Percentiles rank a stretch among this genome's conserved stretches.
Evolutionary conservation across 345 rosid species (phyloP).

Genomic region (Theobroma cacao): DNA sequence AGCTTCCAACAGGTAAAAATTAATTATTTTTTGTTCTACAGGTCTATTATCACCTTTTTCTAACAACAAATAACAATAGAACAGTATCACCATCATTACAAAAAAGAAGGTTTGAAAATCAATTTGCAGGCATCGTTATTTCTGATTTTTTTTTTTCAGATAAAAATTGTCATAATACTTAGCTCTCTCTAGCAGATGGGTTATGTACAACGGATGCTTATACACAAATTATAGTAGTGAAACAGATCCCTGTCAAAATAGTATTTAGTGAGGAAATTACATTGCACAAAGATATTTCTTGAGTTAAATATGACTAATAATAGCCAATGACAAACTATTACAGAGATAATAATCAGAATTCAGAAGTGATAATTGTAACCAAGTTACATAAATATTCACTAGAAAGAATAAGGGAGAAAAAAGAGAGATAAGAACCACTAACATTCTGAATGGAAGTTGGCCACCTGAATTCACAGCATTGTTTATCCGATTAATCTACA

Average conservation of each 20-base stretch:
- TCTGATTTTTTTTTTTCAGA: not conserved
- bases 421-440: constrained; percentile 1
- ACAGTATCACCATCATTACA: not conserved
- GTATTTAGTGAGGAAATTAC: not conserved
- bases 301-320: no score
- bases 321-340: no score
- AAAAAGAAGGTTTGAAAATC: not conserved
- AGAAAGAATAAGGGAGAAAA: not conserved
- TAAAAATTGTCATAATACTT: not conserved
- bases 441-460: constrained; percentile 22
- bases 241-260: not conserved
- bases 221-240: not conserved
- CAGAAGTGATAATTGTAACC: no score
- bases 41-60: not conserved
- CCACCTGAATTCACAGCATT: not conserved
- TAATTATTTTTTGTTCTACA: not conserved
- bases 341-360: no score
- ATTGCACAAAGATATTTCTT: not conserved
- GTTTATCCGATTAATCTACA: constrained; percentile 29
- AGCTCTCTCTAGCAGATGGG: not conserved
- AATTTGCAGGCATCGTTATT: not conserved
- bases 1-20: not conserved
- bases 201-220: not conserved
- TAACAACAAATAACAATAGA: not conserved
- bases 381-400: not conserved